Evolutionary conservation across 2,329 filamentous ascomycete species (phyloP).

Genomic region (Botrytis aclada): DNA sequence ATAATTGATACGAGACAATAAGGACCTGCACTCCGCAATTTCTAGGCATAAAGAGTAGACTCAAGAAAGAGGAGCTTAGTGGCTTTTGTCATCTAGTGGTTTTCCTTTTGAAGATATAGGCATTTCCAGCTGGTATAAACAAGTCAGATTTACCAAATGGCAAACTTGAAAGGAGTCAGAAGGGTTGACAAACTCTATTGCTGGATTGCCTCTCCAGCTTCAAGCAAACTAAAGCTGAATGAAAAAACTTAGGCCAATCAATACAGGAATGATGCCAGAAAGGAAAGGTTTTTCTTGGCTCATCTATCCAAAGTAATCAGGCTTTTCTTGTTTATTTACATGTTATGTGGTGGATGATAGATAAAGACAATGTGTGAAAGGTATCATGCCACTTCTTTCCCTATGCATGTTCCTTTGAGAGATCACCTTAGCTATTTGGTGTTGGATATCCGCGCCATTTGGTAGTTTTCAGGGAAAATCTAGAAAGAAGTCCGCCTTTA

Average conservation of each 20-base stretch:
- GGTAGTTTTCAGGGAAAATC: too few species aligned
- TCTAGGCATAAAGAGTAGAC: not conserved
- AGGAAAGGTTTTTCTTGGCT: not conserved
- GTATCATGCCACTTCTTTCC: not conserved
- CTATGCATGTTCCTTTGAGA: not conserved
- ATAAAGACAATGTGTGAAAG: not conserved
- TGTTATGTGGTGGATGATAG: not conserved
- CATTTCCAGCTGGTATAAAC: not conserved
- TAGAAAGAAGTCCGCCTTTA: not conserved
- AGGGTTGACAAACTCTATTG: not conserved
- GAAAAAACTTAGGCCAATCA: not conserved
- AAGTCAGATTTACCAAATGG: not conserved
- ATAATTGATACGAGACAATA: not conserved
- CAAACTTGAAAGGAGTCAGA: not conserved
- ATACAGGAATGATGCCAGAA: not conserved
- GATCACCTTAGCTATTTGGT: not conserved
- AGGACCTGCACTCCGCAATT: not conserved
- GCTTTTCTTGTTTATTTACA: not conserved
- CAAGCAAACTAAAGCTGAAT: not conserved
- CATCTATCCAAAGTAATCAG: not conserved
- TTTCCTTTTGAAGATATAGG: not conserved
- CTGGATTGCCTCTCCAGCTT: not conserved
- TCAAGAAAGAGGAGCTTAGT: not conserved
- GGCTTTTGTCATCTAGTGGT: not conserved
- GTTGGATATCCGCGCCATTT: not conserved